Conservation (phyloP, 176 grass and related monocot species). For the Bolboschoenus planiculmis region DNA sequence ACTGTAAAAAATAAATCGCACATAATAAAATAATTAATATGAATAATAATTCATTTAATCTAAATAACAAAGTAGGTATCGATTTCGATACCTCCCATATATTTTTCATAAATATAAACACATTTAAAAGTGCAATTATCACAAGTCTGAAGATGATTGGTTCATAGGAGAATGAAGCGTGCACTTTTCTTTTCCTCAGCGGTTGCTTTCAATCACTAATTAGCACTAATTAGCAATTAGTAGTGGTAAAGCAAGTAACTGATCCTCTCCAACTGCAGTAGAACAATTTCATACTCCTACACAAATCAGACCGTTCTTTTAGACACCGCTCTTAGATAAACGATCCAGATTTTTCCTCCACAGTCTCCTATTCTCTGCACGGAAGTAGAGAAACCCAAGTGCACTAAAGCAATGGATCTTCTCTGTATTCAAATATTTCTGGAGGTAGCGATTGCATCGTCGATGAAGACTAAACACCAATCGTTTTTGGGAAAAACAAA, state of each 20-base stretch:
- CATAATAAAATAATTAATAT: too few species aligned
- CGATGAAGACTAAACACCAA: conserved; percentile 4
- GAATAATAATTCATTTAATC: too few species aligned
- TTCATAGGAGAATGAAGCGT: background rate
- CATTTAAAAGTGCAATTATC: too few species aligned
- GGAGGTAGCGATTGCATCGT: background rate
- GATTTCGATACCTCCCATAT: too few species aligned
- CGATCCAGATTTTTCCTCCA: background rate
- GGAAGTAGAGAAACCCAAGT: background rate
- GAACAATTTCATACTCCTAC: background rate
- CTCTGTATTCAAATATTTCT: background rate
- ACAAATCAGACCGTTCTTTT: background rate
- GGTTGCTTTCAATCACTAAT: conserved; percentile 3
- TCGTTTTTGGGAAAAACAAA: background rate
- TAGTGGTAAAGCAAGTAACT: background rate
- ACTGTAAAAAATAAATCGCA: too few species aligned
- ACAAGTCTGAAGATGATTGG: background rate
- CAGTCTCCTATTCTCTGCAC: background rate
- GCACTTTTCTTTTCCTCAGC: conserved; percentile 11
- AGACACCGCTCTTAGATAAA: background rate
- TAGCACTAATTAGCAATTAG: background rate
- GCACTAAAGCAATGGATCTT: background rate
- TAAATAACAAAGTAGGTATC: too few species aligned
- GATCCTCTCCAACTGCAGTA: background rate
- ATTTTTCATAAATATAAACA: too few species aligned